Base-by-base conservation (phyloP, 139 green algal species). In the Trebouxia sp. region DNA sequence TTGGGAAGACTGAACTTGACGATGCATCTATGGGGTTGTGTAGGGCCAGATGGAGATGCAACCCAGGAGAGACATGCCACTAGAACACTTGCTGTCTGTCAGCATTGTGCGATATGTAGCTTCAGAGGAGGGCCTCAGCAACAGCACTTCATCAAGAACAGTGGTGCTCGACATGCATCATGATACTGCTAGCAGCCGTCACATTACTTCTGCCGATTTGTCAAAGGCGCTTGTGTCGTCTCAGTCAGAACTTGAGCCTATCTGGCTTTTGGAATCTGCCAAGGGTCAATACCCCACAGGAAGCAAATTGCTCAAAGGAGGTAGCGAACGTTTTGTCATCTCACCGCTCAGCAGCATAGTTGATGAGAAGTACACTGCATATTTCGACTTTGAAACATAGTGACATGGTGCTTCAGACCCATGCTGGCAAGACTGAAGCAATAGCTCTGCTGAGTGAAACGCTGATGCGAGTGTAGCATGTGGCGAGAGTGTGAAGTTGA, bases 211-310 rank as follows among this genome's bases (percentile, higher is more conserved):
- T 38, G 14, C 48, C 41, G 37, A 20, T 24, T 22, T 76, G 66
- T 38, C 32, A 51, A 5, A 38, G 35, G 30, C 38, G 26, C 7
- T 38, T 30, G 32, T n/a, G 32, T n/a, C 20, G 30, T 38, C 9
- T 43, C 32, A 47, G 28, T 48, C 28, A 30, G 8, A 14, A 45
- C 17, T 43, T 66, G 14, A 28, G 47, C 14, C 28, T 69, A 12
- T 37, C 22, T 55, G n/a, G 35, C 20, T 35, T 69, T n/a, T 65
- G 39, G 14, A 35, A 70, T 17, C 2, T 20, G 14, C 32, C 10
- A 47, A 72, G 32, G 77, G 39, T 9, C 32, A 6, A 35, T 90
- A 89, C 67, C 84, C 84, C 1, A 37, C 53, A 20, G 86, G 86
- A 1, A 32, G 78, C 17, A 74, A 83, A 26, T 3, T 87, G 50